Base-by-base conservation (phyloP, 1,284 basidiomycete species). In the Serendipita sp. region DNA sequence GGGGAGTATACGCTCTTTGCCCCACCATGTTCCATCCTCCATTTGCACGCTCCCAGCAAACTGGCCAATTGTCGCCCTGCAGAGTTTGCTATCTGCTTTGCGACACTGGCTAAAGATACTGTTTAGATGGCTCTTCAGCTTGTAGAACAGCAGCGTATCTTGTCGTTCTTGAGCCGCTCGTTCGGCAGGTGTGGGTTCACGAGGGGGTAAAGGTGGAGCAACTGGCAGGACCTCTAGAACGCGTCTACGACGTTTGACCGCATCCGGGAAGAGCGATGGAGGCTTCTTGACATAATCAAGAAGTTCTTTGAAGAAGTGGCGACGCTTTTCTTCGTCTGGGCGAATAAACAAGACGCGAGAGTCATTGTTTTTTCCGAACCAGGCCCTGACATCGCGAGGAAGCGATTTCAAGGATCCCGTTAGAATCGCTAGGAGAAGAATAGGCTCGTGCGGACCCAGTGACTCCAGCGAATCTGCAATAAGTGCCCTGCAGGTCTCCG, bases 231-330 rank as follows among this genome's bases (percentile, higher is more conserved):
- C 82, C 71, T 97, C 94, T 3, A 99, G 78, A 0, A 95, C 77
- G 30, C 95, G 83, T 71, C 87, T 90, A 71, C 82, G 84, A 61
- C 93, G 79, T 67, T 88, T 86, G 65, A 95, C 76, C 1, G 91
- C 94, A 70, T 97, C 96, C 0, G 91, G 89, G 73, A 96, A 99
- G 63, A 89, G 82, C 66, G 84, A 91, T 1, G 96, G 96, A 0
- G 89, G 87, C 10, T 85, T 77, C 30, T 76, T 73, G 35, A 91
- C 76, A 67, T 90, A 84, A 3, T 79, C 76, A 13, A 95, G 67
- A 30, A 95, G 75, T 3, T 83, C 79, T 13, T 81, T 74, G 70
- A 98, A 97, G 80, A 95, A 99, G 1, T 75, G 77, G 12, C 75
- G 74, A n/a, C 93, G 81, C 68, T 90, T 83, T 4, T 75, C 71